These are phyloP conservation scores for Zymoseptoria brevis DNA, from an alignment of 2,329 filamentous ascomycete genomes.

Conservation along the genomic window DNA sequence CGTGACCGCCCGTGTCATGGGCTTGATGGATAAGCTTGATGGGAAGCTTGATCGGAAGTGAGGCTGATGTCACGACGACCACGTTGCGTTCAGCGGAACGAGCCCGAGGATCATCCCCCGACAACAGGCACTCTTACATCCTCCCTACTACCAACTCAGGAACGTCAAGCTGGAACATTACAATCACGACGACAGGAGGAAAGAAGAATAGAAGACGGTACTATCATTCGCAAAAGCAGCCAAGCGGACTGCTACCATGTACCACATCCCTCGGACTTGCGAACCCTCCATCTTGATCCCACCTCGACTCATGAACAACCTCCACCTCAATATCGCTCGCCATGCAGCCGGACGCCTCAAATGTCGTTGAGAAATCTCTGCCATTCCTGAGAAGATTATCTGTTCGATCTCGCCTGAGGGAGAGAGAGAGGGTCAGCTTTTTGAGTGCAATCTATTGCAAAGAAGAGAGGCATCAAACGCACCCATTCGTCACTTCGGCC, in stretches of 20 bases:
- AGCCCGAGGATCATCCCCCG: too few relatives aligned
- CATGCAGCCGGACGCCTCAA: neutral
- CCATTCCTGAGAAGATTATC: neutral
- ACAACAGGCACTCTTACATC: neutral
- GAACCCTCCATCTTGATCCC: neutral
- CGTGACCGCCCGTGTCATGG: neutral
- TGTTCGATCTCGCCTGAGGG: neutral
- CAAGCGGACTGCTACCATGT: neutral
- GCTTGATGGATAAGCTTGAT: too few relatives aligned
- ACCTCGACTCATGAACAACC: neutral
- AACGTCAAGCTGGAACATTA: neutral
- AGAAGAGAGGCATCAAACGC: neutral
- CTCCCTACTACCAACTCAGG: neutral
- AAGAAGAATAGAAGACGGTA: neutral
- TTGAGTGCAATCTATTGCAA: neutral
- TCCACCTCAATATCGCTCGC: neutral
- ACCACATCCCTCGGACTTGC: neutral
- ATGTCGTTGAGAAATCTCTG: neutral
- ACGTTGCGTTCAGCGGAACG: neutral
- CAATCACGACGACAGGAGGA: neutral
- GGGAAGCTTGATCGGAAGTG: neutral
- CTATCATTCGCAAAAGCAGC: neutral
- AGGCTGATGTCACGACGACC: neutral
- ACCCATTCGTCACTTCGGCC: neutral
- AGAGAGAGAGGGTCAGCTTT: neutral